Evolutionary conservation across 441 rosid species (phyloP).

Genomic region (Brassica hybrid): DNA sequence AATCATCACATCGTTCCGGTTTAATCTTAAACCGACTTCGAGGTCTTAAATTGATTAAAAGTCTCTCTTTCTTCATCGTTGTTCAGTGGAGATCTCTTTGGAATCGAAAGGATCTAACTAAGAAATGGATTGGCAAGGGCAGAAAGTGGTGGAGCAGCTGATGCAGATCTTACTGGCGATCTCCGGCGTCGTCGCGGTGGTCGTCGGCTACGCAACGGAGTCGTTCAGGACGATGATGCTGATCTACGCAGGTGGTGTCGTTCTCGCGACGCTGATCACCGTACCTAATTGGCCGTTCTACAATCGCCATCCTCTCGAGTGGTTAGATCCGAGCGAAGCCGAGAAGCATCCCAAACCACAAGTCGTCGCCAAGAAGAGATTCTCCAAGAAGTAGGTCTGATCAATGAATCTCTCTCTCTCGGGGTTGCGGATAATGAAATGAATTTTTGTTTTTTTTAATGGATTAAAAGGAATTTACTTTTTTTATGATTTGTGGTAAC

Average conservation of each 20-base stretch:
- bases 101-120: background rate
- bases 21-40: background rate
- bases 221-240: constrained; percentile 81
- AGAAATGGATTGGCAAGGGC: constrained; percentile 96
- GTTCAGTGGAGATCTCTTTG: constrained; percentile 26
- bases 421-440: background rate
- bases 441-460: background rate
- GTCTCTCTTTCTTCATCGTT: too few relatives aligned
- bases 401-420: constrained; percentile 10
- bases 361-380: constrained; percentile 69
- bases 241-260: constrained; percentile 75
- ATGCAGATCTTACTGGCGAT: constrained; percentile 80
- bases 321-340: constrained; percentile 81
- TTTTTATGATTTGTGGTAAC: background rate
- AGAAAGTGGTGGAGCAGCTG: constrained; percentile 86
- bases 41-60: background rate
- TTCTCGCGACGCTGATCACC: constrained; percentile 67
- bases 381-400: constrained; percentile 59
- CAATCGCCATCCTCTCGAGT: constrained; percentile 73
- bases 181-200: constrained; percentile 61
- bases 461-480: background rate
- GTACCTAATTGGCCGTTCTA: constrained; percentile 93
- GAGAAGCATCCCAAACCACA: constrained; percentile 87
- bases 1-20: background rate
- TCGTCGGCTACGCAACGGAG: constrained; percentile 54